Evolutionary conservation across 164 flowering plant genomes (phyloP).

Genomic region (Vitis riparia): DNA sequence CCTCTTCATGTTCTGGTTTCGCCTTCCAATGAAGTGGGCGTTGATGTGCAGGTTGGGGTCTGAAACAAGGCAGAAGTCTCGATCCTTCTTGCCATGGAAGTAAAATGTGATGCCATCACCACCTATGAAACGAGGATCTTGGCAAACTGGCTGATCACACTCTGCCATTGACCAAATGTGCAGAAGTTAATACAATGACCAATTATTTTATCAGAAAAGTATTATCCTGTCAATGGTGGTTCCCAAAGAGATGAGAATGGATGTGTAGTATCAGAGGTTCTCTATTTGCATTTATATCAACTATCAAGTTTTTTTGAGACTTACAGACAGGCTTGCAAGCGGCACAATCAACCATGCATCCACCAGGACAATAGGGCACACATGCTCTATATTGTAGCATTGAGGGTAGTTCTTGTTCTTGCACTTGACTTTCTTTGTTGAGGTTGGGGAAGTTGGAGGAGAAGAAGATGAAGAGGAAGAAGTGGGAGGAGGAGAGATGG

Average conservation of each 20-base stretch:
- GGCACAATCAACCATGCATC: constrained; percentile 32
- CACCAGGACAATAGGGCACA: constrained; percentile 33
- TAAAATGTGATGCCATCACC: constrained; percentile 48
- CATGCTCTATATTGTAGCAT: constrained; percentile 23
- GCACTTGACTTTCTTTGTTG: constrained; percentile 20
- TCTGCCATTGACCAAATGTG: constrained; percentile 13
- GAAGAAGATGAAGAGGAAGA: constrained; percentile 6
- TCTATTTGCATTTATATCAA: too few relatives aligned
- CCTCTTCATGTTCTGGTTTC: constrained; percentile 10
- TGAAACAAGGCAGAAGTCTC: constrained; percentile 45
- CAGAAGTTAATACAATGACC: too few relatives aligned
- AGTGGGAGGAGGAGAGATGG: not conserved
- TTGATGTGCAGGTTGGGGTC: constrained; percentile 50
- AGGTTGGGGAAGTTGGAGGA: not conserved
- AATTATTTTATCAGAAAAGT: too few relatives aligned
- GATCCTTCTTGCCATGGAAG: constrained; percentile 49
- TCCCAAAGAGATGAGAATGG: too few relatives aligned
- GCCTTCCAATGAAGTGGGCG: constrained; percentile 24
- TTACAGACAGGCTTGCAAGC: constrained; percentile 44
- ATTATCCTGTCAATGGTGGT: too few relatives aligned
- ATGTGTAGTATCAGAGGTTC: too few relatives aligned
- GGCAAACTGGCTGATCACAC: constrained; percentile 40
- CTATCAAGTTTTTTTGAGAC: not conserved
- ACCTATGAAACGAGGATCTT: constrained; percentile 47
- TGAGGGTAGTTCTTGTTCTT: constrained; percentile 15